A percentile compares a stretch with the other conserved stretches of the same genome.
phyloP scores from a whole-genome alignment of 176 grass and related monocot genomes.

The Oryza longistaminata region DNA sequence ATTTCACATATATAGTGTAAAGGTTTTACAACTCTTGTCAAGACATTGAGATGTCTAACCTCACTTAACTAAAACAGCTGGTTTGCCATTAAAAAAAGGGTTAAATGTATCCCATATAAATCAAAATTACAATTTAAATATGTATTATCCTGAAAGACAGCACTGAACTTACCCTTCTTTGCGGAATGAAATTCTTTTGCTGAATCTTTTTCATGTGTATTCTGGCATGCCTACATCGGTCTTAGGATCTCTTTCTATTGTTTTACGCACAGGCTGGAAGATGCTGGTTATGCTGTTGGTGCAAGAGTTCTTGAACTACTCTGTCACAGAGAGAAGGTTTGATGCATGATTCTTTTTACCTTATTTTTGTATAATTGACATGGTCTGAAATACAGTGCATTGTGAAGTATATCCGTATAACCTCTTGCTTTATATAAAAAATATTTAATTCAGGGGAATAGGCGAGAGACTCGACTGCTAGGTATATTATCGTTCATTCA shows the following conservation, averaged over 20 bases:
- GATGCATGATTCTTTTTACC: not conserved
- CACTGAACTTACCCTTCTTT: not conserved
- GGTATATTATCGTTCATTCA: constrained; percentile 95
- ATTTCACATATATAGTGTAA: constrained; percentile 27
- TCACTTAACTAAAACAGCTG: constrained; percentile 7
- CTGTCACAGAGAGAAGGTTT: constrained; percentile 92
- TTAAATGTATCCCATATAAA: not conserved
- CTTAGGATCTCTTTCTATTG: constrained; percentile 23
- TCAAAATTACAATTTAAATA: not conserved
- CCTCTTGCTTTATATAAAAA: constrained; percentile 14
- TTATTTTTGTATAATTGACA: not conserved
- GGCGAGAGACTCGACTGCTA: constrained; percentile 80
- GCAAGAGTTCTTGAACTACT: constrained; percentile 96
- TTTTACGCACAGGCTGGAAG: constrained; percentile 66
- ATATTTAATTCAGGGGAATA: constrained; percentile 76
- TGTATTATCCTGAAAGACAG: not conserved
- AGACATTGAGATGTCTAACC: constrained; percentile 16
- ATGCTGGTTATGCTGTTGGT: constrained; percentile 95
- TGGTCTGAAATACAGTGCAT: not conserved
- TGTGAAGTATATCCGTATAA: not conserved
- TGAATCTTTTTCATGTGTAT: constrained; percentile 25
- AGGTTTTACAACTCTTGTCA: constrained; percentile 17
- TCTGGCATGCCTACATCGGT: not conserved
- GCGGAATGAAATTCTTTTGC: not conserved
- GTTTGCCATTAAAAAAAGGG: constrained; percentile 19